phyloP scores from a whole-genome alignment of 2,329 filamentous ascomycete genomes.

The Colletotrichum lini region DNA sequence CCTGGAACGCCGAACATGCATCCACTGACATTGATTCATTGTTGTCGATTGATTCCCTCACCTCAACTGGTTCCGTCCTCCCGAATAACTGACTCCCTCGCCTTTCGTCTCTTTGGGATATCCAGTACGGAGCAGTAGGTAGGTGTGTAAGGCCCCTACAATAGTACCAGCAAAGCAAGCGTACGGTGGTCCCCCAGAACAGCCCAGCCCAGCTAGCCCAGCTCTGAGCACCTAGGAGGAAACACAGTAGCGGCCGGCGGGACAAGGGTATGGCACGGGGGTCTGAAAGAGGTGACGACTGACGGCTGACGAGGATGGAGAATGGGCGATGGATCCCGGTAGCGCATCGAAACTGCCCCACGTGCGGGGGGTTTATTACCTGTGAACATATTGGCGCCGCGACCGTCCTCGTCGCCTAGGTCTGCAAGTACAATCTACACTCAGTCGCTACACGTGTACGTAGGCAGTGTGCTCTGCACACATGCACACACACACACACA shows the following conservation, averaged over 20 bases:
- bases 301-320: slow-evolving; percentile 10
- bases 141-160: background rate
- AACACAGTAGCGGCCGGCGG: background rate
- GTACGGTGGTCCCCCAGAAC: too few species aligned
- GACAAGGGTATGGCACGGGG: slow-evolving; percentile 9
- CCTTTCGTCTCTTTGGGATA: background rate
- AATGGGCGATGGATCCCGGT: slow-evolving; percentile 34
- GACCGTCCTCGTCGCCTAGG: too few species aligned
- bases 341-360: slow-evolving; percentile 43
- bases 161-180: background rate
- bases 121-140: too few species aligned
- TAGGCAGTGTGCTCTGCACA: too few species aligned
- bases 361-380: slow-evolving; percentile 30
- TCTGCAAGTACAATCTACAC: too few species aligned
- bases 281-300: background rate
- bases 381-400: slow-evolving; percentile 5
- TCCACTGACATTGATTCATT: background rate
- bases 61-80: too few species aligned
- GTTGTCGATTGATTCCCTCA: background rate
- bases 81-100: background rate
- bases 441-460: too few species aligned
- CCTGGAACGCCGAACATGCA: background rate
- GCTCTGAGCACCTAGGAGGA: background rate
- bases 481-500: too few species aligned
- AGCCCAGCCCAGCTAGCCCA: background rate